Conservation (phyloP, 2,329 filamentous ascomycete species). For the Pseudocercospora crystallina region DNA sequence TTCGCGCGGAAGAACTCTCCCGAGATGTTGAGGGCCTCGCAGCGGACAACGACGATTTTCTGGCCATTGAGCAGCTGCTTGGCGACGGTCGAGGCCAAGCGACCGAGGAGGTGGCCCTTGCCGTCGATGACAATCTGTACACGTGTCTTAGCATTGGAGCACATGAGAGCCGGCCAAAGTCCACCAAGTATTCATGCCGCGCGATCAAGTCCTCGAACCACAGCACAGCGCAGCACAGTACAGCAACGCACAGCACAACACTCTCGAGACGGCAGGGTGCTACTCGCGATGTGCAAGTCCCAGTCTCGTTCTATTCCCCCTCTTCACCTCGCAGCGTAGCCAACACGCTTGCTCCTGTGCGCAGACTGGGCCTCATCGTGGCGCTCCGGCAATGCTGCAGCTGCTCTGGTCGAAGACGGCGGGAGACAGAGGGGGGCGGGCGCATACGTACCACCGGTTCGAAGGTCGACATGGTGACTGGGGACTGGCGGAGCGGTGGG, state of each 20-base stretch:
- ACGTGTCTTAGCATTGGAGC: slow-evolving; percentile 14
- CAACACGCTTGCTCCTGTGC: too few relatives aligned
- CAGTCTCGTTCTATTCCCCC: too few relatives aligned
- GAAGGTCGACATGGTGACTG: slow-evolving; percentile 63
- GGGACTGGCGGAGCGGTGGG: too few relatives aligned
- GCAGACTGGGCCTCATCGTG: too few relatives aligned
- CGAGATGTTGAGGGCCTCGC: slow-evolving; percentile 99
- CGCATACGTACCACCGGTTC: slow-evolving; percentile 61
- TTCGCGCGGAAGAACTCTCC: slow-evolving; percentile 99
- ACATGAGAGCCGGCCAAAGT: too few relatives aligned
- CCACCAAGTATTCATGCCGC: too few relatives aligned
- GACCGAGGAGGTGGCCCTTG: slow-evolving; percentile 99
- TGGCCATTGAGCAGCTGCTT: slow-evolving; percentile 99
- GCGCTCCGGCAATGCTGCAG: too few relatives aligned
- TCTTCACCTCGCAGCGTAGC: too few relatives aligned
- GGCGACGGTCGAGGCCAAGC: slow-evolving; percentile 94
- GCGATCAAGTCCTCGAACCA: too few relatives aligned
- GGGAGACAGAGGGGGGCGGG: neutral
- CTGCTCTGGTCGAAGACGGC: too few relatives aligned
- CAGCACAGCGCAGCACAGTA: slow-evolving; percentile 2
- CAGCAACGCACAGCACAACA: slow-evolving; percentile 5
- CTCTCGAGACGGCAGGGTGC: neutral
- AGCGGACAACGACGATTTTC: slow-evolving; percentile 99
- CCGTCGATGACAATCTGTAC: slow-evolving; percentile 94
- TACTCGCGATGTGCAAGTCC: too few relatives aligned